Evolutionary conservation across 164 flowering plant genomes (phyloP).

Genomic region (Chimonanthus salicifolius): DNA sequence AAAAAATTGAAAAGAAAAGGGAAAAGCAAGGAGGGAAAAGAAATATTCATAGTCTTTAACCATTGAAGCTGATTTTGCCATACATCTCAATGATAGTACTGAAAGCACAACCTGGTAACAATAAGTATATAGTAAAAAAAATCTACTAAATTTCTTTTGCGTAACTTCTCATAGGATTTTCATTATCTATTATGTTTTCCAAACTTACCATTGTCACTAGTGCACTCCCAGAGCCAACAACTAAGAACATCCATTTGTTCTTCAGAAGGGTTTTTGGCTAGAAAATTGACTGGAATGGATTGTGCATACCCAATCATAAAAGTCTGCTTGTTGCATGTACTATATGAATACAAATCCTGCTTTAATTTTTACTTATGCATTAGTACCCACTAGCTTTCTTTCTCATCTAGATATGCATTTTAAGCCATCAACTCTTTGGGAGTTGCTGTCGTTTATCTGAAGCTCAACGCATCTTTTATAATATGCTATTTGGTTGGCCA

Average conservation of each 20-base stretch:
- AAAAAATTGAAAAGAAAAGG: too few species aligned
- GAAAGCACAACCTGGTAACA: neutral
- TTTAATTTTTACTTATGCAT: too few species aligned
- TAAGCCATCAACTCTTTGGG: too few species aligned
- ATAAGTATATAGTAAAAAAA: neutral
- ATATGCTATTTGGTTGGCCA: too few species aligned
- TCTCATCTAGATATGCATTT: too few species aligned
- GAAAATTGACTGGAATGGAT: neutral
- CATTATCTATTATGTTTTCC: neutral
- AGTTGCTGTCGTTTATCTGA: too few species aligned
- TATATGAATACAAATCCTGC: too few species aligned
- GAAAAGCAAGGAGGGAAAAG: too few species aligned
- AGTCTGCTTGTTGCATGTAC: too few species aligned
- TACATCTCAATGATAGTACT: neutral
- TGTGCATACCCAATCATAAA: too few species aligned
- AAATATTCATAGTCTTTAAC: neutral
- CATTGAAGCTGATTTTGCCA: neutral
- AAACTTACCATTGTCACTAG: neutral
- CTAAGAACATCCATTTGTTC: neutral
- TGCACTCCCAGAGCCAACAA: neutral
- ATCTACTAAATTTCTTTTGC: neutral
- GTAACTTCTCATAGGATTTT: neutral
- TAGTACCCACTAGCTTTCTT: too few species aligned
- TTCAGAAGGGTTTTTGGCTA: neutral
- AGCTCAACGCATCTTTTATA: too few species aligned